Evolutionary conservation across 805 yeast genomes (phyloP).

Genomic region (Tetrapisispora nanseiensis): DNA sequence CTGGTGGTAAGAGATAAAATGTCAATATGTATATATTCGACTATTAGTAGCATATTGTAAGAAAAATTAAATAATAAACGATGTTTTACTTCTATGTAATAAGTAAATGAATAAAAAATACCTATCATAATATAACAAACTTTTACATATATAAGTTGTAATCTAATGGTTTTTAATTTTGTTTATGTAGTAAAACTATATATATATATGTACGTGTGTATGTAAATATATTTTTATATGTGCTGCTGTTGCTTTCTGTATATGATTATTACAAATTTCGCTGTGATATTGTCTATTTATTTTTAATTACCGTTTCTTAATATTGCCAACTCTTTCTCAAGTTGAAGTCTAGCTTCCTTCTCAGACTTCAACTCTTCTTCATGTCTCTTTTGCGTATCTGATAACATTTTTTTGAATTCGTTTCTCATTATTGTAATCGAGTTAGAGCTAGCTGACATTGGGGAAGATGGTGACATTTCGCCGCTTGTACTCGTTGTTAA

Average conservation of each 20-base stretch:
- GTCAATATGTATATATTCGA: background rate
- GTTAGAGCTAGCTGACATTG: slow-evolving; percentile 15
- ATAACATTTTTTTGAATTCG: slow-evolving; percentile 58
- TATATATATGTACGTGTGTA: too few species aligned
- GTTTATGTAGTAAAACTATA: too few species aligned
- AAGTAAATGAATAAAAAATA: background rate
- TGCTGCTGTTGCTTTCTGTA: too few species aligned
- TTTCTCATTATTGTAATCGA: slow-evolving; percentile 50
- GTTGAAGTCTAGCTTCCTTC: slow-evolving; percentile 38
- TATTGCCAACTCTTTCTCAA: slow-evolving; percentile 33
- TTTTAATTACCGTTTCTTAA: background rate
- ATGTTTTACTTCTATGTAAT: background rate
- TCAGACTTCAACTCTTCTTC: slow-evolving; percentile 51
- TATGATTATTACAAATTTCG: too few species aligned
- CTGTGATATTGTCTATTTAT: background rate
- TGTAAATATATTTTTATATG: too few species aligned
- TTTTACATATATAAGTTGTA: too few species aligned
- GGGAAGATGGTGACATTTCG: background rate
- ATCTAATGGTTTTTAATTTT: too few species aligned
- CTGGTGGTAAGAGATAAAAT: slow-evolving; percentile 33
- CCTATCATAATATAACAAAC: too few species aligned
- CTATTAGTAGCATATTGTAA: background rate
- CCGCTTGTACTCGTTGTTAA: background rate
- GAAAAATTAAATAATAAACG: background rate
- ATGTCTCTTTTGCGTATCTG: slow-evolving; percentile 51